A percentile compares a stretch with the other conserved stretches of the same genome.
phyloP scores from a whole-genome alignment of 371 early-diverging fungal genomes.

The Gilbertella persicaria region DNA sequence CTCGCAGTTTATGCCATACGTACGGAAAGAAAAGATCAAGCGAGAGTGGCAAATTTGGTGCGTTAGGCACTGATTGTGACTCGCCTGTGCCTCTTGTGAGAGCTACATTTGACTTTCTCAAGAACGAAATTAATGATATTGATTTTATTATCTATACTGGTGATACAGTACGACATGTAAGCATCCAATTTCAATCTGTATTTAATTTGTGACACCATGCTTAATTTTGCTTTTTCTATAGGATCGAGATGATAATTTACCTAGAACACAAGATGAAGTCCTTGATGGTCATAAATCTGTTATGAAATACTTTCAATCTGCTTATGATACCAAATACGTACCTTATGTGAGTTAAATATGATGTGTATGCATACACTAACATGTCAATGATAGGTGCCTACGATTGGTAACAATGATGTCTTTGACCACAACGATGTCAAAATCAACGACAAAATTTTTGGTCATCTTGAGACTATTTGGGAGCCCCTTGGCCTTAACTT shows the following conservation, averaged over 20 bases:
- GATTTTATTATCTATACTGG: constrained; percentile 58
- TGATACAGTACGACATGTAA: constrained; percentile 50
- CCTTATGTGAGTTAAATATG: constrained; percentile 28
- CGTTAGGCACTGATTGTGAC: constrained; percentile 41
- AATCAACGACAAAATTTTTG: constrained; percentile 26
- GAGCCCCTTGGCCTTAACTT: constrained; percentile 30
- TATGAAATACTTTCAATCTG: constrained; percentile 28
- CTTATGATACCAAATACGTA: constrained; percentile 27
- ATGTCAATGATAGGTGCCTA: constrained; percentile 44
- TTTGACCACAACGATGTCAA: constrained; percentile 30
- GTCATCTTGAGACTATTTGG: constrained; percentile 28
- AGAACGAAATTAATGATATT: constrained; percentile 27
- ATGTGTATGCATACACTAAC: background rate
- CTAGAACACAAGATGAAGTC: constrained; percentile 28
- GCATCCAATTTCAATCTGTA: constrained; percentile 3
- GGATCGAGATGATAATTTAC: constrained; percentile 39
- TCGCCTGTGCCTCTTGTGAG: constrained; percentile 35
- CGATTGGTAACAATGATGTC: constrained; percentile 52
- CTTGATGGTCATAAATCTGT: constrained; percentile 31
- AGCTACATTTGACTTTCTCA: constrained; percentile 42
- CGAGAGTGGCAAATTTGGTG: constrained; percentile 38
- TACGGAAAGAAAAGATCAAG: constrained; percentile 8
- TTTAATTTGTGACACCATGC: constrained; percentile 2
- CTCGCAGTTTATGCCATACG: constrained; percentile 31
- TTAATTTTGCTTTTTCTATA: constrained; percentile 4